Conservation (phyloP, 345 rosid species). For the Odontarrhena argentea region DNA sequence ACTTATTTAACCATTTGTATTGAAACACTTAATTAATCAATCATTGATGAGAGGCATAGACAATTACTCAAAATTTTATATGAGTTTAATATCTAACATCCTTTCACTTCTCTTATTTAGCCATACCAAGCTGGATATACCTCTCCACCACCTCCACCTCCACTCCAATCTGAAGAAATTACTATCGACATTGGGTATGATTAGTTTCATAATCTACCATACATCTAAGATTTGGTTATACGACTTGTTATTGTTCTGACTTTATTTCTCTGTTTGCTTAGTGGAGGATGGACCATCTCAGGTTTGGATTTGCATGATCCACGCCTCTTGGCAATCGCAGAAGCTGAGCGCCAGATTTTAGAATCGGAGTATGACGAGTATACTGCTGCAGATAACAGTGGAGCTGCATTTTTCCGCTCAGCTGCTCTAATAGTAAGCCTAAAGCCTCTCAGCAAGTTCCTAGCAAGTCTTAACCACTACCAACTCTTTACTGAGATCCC, state of each 20-base stretch:
- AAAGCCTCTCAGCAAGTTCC: conserved; percentile 8
- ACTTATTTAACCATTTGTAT: background rate
- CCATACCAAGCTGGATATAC: conserved; percentile 85
- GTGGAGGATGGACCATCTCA: conserved; percentile 92
- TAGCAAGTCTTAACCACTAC: background rate
- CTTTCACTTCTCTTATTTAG: conserved; percentile 46
- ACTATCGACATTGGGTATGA: conserved; percentile 86
- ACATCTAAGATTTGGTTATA: background rate
- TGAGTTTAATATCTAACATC: conserved; percentile 1
- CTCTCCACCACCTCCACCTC: conserved; percentile 69
- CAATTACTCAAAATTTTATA: background rate
- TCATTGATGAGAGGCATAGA: background rate
- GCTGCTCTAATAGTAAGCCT: conserved; percentile 76
- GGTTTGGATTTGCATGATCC: conserved; percentile 88
- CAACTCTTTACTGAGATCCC: background rate
- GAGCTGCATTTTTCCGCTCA: conserved; percentile 92
- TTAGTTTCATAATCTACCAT: background rate
- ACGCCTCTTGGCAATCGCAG: conserved; percentile 82
- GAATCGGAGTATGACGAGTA: conserved; percentile 87
- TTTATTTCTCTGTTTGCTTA: conserved; percentile 27
- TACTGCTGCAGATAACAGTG: conserved; percentile 73
- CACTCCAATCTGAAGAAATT: conserved; percentile 60
- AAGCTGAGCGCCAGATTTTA: conserved; percentile 85
- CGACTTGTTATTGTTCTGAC: conserved; percentile 16
- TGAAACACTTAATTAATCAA: background rate